A percentile compares a stretch with the other conserved stretches of the same genome.
These are phyloP conservation scores for Pichia sp. DNA, from an alignment of 1,139 yeast genomes.

Conservation along the genomic window DNA sequence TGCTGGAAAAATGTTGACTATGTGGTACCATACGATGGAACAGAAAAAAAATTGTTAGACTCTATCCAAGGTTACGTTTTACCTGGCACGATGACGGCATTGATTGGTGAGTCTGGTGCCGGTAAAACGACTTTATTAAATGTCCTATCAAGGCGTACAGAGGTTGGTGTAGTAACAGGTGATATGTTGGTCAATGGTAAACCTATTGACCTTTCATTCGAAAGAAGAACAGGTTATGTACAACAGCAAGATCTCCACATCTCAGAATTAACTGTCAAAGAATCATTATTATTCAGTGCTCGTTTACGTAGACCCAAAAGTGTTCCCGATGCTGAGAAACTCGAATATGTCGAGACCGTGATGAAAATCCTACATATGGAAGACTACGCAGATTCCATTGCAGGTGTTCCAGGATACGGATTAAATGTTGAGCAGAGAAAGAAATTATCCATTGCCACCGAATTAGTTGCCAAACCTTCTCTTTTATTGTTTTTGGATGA, in stretches of 20 bases:
- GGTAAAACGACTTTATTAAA: constrained; percentile 64
- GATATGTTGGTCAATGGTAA: constrained; percentile 49
- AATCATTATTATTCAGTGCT: constrained; percentile 49
- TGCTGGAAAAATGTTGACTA: constrained; percentile 41
- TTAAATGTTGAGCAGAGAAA: constrained; percentile 52
- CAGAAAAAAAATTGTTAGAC: constrained; percentile 40
- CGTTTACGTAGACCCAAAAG: constrained; percentile 44
- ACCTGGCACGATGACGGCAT: constrained; percentile 54
- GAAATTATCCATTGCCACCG: constrained; percentile 40
- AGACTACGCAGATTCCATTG: constrained; percentile 51
- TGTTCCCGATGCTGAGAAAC: constrained; percentile 43
- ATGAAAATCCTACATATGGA: constrained; percentile 47
- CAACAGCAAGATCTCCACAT: constrained; percentile 56
- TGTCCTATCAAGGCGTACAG: constrained; percentile 49
- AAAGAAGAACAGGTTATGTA: constrained; percentile 52
- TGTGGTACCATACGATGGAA: constrained; percentile 40
- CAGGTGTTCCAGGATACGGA: constrained; percentile 49
- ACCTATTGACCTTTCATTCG: constrained; percentile 39
- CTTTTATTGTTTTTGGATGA: constrained; percentile 46
- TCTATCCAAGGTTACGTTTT: constrained; percentile 51
- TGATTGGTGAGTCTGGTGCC: constrained; percentile 71
- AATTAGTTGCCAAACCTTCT: constrained; percentile 48
- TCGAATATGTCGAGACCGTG: constrained; percentile 47
- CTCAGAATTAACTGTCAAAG: constrained; percentile 47
- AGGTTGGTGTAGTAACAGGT: constrained; percentile 49